These are phyloP conservation scores for Fusarium sp. DNA, from an alignment of 2,329 filamentous ascomycete species.

Conservation along the genomic window DNA sequence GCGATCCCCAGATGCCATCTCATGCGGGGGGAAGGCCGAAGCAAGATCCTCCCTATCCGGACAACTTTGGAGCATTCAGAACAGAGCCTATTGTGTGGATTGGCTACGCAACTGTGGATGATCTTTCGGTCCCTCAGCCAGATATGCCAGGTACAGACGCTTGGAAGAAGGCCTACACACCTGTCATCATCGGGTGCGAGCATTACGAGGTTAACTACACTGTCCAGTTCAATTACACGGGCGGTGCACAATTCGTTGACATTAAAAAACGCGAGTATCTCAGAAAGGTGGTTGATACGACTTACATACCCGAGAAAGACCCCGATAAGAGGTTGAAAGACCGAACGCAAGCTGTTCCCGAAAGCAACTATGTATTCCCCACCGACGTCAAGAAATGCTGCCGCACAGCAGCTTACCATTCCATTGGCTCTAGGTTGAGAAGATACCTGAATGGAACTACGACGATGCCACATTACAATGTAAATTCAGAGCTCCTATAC, in stretches of 20 bases:
- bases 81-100: slow-evolving; percentile 30
- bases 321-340: slow-evolving; percentile 5
- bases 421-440: neutral
- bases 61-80: neutral
- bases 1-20: fast-evolving
- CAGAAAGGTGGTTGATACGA: neutral
- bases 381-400: fast-evolving
- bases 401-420: neutral
- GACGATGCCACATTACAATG: fast-evolving
- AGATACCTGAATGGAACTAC: fast-evolving
- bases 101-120: neutral
- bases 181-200: slow-evolving; percentile 12
- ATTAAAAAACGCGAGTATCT: fast-evolving
- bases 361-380: neutral
- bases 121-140: fast-evolving
- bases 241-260: fast-evolving
- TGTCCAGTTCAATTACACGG: fast-evolving
- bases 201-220: slow-evolving; percentile 8
- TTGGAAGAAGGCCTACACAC: fast-evolving
- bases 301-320: fast-evolving
- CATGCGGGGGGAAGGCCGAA: fast-evolving
- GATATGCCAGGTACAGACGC: fast-evolving
- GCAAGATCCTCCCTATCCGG: neutral
- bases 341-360: neutral
- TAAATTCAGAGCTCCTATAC: neutral